Conservation (phyloP, 2,329 filamentous ascomycete genomes). For the Fusarium incarnatum region DNA sequence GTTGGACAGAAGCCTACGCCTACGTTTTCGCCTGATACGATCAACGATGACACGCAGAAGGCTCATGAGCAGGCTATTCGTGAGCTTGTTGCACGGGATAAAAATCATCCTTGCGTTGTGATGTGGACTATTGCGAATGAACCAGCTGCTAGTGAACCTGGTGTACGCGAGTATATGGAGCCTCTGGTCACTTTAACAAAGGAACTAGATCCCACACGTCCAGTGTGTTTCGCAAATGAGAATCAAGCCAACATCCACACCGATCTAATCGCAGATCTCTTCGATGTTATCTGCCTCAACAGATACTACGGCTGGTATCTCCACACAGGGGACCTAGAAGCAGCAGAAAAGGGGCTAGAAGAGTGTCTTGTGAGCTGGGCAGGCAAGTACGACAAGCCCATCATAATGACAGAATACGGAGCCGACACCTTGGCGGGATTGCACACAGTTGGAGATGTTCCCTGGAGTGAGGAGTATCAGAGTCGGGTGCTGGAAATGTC, state of each 20-base stretch:
- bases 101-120: background rate
- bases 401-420: background rate
- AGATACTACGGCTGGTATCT: background rate
- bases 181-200: background rate
- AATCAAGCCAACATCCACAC: background rate
- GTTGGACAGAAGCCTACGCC: background rate
- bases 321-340: background rate
- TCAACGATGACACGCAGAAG: background rate
- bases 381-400: background rate
- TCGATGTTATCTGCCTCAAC: background rate
- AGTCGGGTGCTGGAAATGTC: conserved; percentile 26
- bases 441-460: conserved; percentile 26
- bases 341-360: background rate
- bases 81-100: background rate
- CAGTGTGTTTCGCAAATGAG: fast-evolving
- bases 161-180: background rate
- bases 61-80: background rate
- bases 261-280: background rate
- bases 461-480: conserved; percentile 39
- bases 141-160: background rate
- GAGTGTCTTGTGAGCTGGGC: background rate
- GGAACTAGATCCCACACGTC: background rate
- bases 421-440: background rate
- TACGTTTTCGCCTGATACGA: background rate
- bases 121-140: background rate